Evolutionary conservation across 1,139 yeast species (phyloP).

Genomic region (Pichia cactophila): DNA sequence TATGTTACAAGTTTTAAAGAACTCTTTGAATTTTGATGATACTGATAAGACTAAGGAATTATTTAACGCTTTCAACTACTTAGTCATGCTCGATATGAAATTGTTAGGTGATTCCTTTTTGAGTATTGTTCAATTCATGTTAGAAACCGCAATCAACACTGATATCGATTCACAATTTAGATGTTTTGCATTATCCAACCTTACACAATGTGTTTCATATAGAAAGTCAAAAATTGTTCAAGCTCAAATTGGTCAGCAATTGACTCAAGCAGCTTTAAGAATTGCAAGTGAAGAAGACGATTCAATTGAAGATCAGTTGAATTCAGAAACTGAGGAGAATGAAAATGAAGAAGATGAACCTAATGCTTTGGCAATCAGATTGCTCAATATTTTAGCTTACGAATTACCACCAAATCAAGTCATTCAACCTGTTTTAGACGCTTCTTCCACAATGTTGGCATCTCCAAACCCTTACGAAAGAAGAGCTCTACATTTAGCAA

Average conservation of each 20-base stretch:
- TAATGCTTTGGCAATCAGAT: conserved; percentile 67
- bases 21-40: conserved; percentile 65
- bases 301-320: conserved; percentile 65
- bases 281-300: conserved; percentile 80
- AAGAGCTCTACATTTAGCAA: conserved; percentile 78
- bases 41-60: conserved; percentile 64
- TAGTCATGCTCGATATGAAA: conserved; percentile 68
- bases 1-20: conserved; percentile 76
- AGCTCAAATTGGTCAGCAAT: conserved; percentile 72
- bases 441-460: conserved; percentile 52
- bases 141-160: conserved; percentile 64
- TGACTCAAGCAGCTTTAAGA: conserved; percentile 66
- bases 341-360: conserved; percentile 90
- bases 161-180: conserved; percentile 75
- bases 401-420: conserved; percentile 92
- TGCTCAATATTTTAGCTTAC: conserved; percentile 69
- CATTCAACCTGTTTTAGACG: conserved; percentile 68
- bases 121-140: conserved; percentile 62
- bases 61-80: conserved; percentile 79
- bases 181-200: conserved; percentile 75
- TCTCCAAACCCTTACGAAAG: conserved; percentile 70
- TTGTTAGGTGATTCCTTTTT: conserved; percentile 72
- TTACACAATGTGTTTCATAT: conserved; percentile 67
- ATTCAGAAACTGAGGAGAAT: conserved; percentile 78
- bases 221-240: conserved; percentile 59